These are phyloP conservation scores for Populus tomentosa DNA, from an alignment of 441 rosid species.

Conservation along the genomic window DNA sequence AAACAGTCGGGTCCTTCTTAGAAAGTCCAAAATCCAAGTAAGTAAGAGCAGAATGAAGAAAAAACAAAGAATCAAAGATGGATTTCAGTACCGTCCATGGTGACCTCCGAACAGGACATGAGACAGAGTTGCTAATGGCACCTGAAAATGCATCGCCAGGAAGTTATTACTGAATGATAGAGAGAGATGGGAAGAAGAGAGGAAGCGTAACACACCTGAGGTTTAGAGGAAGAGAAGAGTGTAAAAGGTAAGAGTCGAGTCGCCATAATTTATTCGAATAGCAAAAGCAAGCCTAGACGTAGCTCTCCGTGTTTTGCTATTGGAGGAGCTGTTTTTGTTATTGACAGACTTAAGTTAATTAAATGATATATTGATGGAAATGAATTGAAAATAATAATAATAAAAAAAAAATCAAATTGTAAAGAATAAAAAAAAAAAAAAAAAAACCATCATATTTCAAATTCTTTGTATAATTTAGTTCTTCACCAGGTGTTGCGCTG, in stretches of 20 bases:
- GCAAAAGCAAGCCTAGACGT: neutral
- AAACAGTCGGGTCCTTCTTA: neutral
- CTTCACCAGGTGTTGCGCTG: no score
- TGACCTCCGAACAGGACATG: conserved; percentile 23
- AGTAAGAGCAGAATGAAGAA: neutral
- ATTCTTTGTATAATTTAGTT: no score
- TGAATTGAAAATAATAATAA: neutral
- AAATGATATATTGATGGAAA: neutral
- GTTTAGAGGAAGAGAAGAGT: conserved; percentile 30
- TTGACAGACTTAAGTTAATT: neutral
- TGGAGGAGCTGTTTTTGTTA: neutral
- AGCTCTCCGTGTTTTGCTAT: neutral
- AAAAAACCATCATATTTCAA: no score
- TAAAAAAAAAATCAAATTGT: neutral
- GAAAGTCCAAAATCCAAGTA: neutral
- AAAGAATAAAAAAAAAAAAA: neutral
- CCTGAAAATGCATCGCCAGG: conserved; percentile 31
- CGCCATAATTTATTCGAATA: conserved; percentile 13
- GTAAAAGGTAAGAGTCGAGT: conserved; percentile 33
- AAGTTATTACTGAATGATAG: neutral
- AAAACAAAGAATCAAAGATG: neutral
- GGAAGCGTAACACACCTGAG: conserved; percentile 31
- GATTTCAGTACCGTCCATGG: conserved; percentile 50
- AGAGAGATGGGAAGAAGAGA: conserved; percentile 12
- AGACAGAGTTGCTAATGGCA: conserved; percentile 31